Evolutionary conservation across 345 rosid species (phyloP).

Genomic region (Populus euphratica): DNA sequence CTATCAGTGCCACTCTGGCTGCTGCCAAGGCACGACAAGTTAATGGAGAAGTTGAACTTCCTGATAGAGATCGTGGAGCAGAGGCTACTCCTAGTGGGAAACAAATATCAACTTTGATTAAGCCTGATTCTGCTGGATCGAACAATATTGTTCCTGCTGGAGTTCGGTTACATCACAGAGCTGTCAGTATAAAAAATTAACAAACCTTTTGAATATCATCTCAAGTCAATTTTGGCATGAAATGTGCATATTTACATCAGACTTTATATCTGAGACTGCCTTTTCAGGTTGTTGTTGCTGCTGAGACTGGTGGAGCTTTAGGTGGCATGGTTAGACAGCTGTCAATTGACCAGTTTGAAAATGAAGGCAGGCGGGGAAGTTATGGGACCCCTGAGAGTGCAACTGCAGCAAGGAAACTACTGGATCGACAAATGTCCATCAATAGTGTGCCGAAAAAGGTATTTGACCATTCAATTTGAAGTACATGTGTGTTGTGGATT

Average conservation of each 20-base stretch:
- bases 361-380: constrained; percentile 94
- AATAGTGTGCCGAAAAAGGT: constrained; percentile 96
- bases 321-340: constrained; percentile 98
- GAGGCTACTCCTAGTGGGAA: constrained; percentile 98
- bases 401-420: constrained; percentile 88
- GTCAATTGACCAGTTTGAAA: constrained; percentile 95
- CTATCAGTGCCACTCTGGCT: constrained; percentile 92
- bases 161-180: constrained; percentile 92
- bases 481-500: neutral
- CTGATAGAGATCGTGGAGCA: constrained; percentile 78
- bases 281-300: constrained; percentile 88
- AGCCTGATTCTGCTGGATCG: constrained; percentile 65
- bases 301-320: constrained; percentile 95
- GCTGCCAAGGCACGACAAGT: constrained; percentile 96
- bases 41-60: constrained; percentile 85
- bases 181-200: constrained; percentile 53
- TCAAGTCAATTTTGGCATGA: constrained; percentile 1
- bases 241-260: constrained; percentile 5
- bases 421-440: constrained; percentile 95
- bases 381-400: constrained; percentile 95
- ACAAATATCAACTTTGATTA: constrained; percentile 59
- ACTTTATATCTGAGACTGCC: constrained; percentile 9
- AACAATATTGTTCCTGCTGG: constrained; percentile 65
- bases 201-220: neutral
- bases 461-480: constrained; percentile 3